These are phyloP conservation scores for Carnegiea gigantea DNA, from an alignment of 179 eudicot species.

Conservation along the genomic window DNA sequence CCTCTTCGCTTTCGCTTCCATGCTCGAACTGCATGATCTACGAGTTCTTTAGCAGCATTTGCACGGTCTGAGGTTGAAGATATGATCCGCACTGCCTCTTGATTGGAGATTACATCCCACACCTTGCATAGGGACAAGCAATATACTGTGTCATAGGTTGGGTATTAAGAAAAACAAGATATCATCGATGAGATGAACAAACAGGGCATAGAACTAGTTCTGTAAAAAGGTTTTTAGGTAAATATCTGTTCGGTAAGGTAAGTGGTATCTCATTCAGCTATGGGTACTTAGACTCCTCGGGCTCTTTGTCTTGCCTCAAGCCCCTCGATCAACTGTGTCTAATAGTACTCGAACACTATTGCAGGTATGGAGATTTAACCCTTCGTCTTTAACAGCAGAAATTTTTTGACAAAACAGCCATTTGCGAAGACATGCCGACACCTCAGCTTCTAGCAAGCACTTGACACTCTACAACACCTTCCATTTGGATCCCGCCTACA, in stretches of 20 bases:
- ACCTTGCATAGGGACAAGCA: constrained; percentile 43
- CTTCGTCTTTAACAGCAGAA: background rate
- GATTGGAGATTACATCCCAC: constrained; percentile 90
- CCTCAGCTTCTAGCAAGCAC: background rate
- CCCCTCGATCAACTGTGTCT: background rate
- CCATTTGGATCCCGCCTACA: background rate
- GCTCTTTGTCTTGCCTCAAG: background rate
- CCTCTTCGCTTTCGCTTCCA: constrained; percentile 81
- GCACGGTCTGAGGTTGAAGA: constrained; percentile 47
- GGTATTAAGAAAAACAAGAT: background rate
- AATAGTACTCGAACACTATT: background rate
- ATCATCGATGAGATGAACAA: background rate
- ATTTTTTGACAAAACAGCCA: background rate
- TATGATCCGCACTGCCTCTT: constrained; percentile 81
- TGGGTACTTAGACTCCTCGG: background rate
- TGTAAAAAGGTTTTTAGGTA: background rate
- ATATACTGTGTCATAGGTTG: background rate
- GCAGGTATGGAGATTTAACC: background rate
- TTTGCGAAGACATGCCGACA: background rate
- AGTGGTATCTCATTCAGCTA: background rate
- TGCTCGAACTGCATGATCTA: constrained; percentile 54
- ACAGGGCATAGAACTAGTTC: background rate
- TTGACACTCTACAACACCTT: background rate
- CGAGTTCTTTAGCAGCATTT: constrained; percentile 67
- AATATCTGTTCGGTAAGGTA: background rate